These are phyloP conservation scores for Pseudogymnoascus sp. DNA, from an alignment of 2,329 filamentous ascomycete species.

Conservation along the genomic window DNA sequence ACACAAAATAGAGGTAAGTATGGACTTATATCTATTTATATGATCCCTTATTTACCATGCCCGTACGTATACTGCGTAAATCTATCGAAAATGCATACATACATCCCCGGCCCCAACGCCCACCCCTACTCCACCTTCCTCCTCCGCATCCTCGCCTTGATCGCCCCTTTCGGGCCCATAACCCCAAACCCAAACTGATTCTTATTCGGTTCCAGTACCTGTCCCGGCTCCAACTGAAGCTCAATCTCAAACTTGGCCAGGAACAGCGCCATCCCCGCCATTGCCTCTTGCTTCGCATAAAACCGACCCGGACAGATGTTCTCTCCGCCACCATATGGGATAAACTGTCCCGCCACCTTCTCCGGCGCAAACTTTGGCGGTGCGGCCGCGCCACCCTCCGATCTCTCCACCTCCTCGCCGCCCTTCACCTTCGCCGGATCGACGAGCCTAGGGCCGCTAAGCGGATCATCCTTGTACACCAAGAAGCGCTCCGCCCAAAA, in stretches of 20 bases:
- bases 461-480: slow-evolving; percentile 23
- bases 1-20: too few species aligned
- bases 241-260: slow-evolving; percentile 28
- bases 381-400: not conserved
- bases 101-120: not conserved
- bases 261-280: slow-evolving; percentile 26
- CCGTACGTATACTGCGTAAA: not conserved
- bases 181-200: slow-evolving; percentile 18
- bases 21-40: not conserved
- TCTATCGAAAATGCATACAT: not conserved
- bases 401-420: not conserved
- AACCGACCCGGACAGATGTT: slow-evolving; percentile 30
- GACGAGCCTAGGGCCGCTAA: slow-evolving; percentile 21
- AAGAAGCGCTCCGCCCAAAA: slow-evolving; percentile 33
- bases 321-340: slow-evolving; percentile 30
- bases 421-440: slow-evolving; percentile 12
- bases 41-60: not conserved
- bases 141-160: slow-evolving; percentile 16
- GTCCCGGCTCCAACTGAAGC: slow-evolving; percentile 11
- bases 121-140: slow-evolving; percentile 2
- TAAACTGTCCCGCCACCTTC: slow-evolving; percentile 26
- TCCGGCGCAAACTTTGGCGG: slow-evolving; percentile 22
- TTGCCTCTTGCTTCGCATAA: slow-evolving; percentile 30
- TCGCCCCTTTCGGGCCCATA: slow-evolving; percentile 15
- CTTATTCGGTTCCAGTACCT: slow-evolving; percentile 12